These are phyloP conservation scores for Nectriaceae sp. DNA, from an alignment of 2,329 filamentous ascomycete species.

Conservation along the genomic window DNA sequence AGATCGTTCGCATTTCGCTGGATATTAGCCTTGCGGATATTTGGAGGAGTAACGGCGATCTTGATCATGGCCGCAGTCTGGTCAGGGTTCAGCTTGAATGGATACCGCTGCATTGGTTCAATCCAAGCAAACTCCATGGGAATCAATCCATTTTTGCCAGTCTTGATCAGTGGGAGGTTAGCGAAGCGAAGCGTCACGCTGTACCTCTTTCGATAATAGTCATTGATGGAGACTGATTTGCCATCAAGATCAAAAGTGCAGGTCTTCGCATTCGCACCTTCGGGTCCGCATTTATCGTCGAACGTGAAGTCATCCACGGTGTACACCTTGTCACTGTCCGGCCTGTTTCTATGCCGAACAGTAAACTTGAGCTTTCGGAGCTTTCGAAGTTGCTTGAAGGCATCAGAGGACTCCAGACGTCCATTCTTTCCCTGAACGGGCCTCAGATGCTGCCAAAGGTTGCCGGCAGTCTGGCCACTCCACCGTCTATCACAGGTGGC, in stretches of 20 bases:
- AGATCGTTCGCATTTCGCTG: constrained; percentile 57
- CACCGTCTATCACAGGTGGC: constrained; percentile 33
- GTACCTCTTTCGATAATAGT: constrained; percentile 62
- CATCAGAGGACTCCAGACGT: constrained; percentile 44
- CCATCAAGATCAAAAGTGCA: constrained; percentile 57
- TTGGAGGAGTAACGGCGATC: constrained; percentile 80
- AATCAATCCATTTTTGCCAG: constrained; percentile 55
- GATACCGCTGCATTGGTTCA: constrained; percentile 59
- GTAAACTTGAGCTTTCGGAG: constrained; percentile 58
- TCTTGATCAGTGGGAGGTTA: constrained; percentile 59
- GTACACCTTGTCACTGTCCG: constrained; percentile 49
- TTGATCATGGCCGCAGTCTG: constrained; percentile 90
- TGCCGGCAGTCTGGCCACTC: constrained; percentile 22
- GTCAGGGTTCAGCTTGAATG: constrained; percentile 59
- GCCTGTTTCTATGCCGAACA: constrained; percentile 52
- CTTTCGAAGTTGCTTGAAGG: constrained; percentile 56
- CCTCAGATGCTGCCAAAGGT: constrained; percentile 33
- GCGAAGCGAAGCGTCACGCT: constrained; percentile 48
- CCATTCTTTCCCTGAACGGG: constrained; percentile 35
- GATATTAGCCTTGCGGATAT: constrained; percentile 68
- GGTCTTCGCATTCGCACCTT: constrained; percentile 52
- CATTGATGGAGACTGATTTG: constrained; percentile 46
- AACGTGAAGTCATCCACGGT: constrained; percentile 55
- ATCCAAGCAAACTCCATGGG: constrained; percentile 63
- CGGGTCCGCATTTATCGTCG: constrained; percentile 40